Percentiles rank a stretch among this genome's conserved stretches.
phyloP scores from a whole-genome alignment of 2,329 filamentous ascomycete genomes.

The Clonostachys byssicola region DNA sequence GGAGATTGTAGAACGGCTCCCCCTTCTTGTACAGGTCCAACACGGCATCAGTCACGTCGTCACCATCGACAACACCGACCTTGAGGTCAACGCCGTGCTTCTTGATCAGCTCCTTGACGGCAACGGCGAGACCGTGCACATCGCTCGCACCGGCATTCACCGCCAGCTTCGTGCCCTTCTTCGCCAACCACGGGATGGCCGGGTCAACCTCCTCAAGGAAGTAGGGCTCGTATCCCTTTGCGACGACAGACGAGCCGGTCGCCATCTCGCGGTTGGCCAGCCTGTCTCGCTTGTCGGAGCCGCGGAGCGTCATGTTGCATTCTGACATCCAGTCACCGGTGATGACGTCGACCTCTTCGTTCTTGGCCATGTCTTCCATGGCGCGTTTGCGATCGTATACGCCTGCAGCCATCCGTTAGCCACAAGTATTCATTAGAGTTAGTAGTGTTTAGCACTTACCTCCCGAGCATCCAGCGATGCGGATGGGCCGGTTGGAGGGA shows the following conservation, averaged over 20 bases:
- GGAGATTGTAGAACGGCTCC: slow-evolving; percentile 11
- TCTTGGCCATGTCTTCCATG: slow-evolving; percentile 15
- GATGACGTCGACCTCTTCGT: slow-evolving; percentile 19
- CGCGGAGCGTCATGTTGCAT: slow-evolving; percentile 19
- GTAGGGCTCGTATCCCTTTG: slow-evolving; percentile 35
- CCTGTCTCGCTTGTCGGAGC: slow-evolving; percentile 16
- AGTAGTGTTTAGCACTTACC: slow-evolving; percentile 4
- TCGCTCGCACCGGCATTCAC: slow-evolving; percentile 29
- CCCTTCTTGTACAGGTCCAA: slow-evolving; percentile 15
- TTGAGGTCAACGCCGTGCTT: slow-evolving; percentile 23
- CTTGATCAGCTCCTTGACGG: slow-evolving; percentile 12
- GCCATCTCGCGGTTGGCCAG: slow-evolving; percentile 13
- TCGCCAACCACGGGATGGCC: slow-evolving; percentile 18
- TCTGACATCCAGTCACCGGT: slow-evolving; percentile 24
- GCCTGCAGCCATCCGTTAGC: slow-evolving; percentile 10
- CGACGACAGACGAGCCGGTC: slow-evolving; percentile 15
- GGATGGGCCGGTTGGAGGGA: slow-evolving; percentile 13
- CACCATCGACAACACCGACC: slow-evolving; percentile 25
- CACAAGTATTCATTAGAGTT: no score
- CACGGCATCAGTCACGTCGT: slow-evolving; percentile 20
- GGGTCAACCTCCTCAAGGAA: slow-evolving; percentile 22
- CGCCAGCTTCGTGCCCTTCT: slow-evolving; percentile 22
- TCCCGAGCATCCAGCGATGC: slow-evolving; percentile 19
- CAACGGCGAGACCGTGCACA: slow-evolving; percentile 12
- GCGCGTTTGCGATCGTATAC: slow-evolving; percentile 29